Evolutionary conservation across 179 eudicot genomes (phyloP), one percentile per base, ranked within the genome.

Genomic region (Beta lomatogona): DNA sequence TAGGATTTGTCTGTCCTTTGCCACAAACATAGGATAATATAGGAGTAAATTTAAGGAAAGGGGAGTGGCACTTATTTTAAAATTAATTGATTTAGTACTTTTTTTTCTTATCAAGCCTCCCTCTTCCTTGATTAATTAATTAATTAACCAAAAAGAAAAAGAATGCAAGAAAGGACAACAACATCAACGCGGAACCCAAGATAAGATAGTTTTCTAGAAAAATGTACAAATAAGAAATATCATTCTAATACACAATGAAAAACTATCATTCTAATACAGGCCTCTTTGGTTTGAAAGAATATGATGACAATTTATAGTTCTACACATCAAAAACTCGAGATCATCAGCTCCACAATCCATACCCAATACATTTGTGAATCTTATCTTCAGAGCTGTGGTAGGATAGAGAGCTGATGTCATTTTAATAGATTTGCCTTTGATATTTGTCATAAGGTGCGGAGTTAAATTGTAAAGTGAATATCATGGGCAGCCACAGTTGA

Each of bases 331-430:
- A 44, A 74, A 53, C 66, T 45, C 15, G n/a, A 63, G 31, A 71
- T 67, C 59, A 22, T 22, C 65, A 53, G 68, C 22, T 45, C 48
- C 48, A 6, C 50, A 19, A 46, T 11, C 61, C 21, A 25, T 41
- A 58, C 59, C 75, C 31, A 13, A 19, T 22, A 8, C 59, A 58
- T 25, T 57, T 55, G 9, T 57, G 68, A 15, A 22, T 45, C 75
- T 64, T 52, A 75, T 48, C 11, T 31, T 55, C 58, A 44, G 68
- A 76, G 61, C 70, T 36, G 63, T 57, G 36, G 75, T 68, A 57
- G 69, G 76, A 57, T 77, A 65, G 14, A 54, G 63, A 53, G 59
- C 70, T 72, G 77, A 54, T 11, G 8, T 36, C 44, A 21, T 10
- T 45, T 31, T 9, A 25, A 25, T 7, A 74, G 52, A 72, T 61